Evolutionary conservation across 202 grass and related monocot genomes (phyloP).

Genomic region (Cymbopogon flexuosus): DNA sequence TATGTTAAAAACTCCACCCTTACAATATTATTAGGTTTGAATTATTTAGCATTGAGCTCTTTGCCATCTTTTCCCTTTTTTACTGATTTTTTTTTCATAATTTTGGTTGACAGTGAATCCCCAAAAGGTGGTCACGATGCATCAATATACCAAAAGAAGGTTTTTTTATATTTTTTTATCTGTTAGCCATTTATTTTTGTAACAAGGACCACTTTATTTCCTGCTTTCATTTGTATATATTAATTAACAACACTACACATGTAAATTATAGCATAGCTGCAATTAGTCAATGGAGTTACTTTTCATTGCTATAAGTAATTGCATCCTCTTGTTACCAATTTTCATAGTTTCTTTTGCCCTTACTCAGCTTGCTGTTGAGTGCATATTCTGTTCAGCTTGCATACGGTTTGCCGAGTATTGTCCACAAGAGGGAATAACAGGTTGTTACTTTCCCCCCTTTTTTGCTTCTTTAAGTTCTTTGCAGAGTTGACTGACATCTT

Average conservation of each 20-base stretch:
- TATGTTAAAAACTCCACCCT: background rate
- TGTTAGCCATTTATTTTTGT: conserved; percentile 30
- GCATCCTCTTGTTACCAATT: conserved; percentile 11
- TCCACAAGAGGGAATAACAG: conserved; percentile 95
- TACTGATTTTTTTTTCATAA: conserved; percentile 41
- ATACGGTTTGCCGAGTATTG: conserved; percentile 94
- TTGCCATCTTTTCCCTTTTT: conserved; percentile 22
- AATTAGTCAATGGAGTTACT: conserved; percentile 8
- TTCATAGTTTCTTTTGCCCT: conserved; percentile 27
- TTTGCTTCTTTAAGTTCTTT: conserved; percentile 29
- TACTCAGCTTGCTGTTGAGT: conserved; percentile 93
- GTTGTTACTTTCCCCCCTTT: conserved; percentile 33
- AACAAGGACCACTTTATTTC: conserved; percentile 8
- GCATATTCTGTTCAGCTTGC: conserved; percentile 97
- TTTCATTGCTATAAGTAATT: conserved; percentile 12
- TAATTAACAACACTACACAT: conserved; percentile 11
- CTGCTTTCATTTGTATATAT: conserved; percentile 19
- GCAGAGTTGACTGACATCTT: conserved; percentile 22
- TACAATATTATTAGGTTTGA: background rate
- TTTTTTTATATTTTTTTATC: conserved; percentile 16
- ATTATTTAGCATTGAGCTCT: background rate
- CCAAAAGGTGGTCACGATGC: conserved; percentile 92
- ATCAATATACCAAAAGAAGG: conserved; percentile 96
- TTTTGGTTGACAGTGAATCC: conserved; percentile 63
- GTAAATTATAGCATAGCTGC: background rate